Conservation (phyloP, 208 protist genomes). For the Leishmania tarentolae region DNA sequence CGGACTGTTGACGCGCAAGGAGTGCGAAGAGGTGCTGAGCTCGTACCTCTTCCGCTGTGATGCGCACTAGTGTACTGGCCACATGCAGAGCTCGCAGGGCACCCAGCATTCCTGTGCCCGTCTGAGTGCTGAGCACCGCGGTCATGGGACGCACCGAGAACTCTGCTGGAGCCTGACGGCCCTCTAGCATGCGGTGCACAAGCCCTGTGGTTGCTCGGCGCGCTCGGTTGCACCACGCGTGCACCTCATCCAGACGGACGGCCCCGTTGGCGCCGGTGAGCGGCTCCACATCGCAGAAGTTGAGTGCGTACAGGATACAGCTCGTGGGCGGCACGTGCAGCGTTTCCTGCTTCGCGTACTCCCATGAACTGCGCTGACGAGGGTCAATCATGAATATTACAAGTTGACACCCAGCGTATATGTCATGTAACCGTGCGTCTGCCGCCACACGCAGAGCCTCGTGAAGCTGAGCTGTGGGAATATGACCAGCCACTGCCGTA, state of each 20-base stretch:
- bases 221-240: slow-evolving; percentile 37
- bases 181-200: slow-evolving; percentile 46
- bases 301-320: slow-evolving; percentile 71
- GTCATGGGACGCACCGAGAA: slow-evolving; percentile 52
- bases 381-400: slow-evolving; percentile 77
- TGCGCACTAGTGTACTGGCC: slow-evolving; percentile 59
- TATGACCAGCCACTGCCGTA: background rate
- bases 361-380: slow-evolving; percentile 47
- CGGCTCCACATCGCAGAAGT: slow-evolving; percentile 36
- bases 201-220: slow-evolving; percentile 52
- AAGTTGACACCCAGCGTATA: slow-evolving; percentile 67
- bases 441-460: slow-evolving; percentile 30
- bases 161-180: slow-evolving; percentile 37
- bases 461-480: slow-evolving; percentile 31
- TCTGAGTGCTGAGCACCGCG: slow-evolving; percentile 52
- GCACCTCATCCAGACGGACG: slow-evolving; percentile 52
- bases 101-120: slow-evolving; percentile 46
- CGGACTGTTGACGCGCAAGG: slow-evolving; percentile 26
- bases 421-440: slow-evolving; percentile 58
- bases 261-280: slow-evolving; percentile 1
- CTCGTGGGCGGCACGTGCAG: slow-evolving; percentile 51
- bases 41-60: slow-evolving; percentile 48
- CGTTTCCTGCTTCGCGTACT: slow-evolving; percentile 68
- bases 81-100: slow-evolving; percentile 59
- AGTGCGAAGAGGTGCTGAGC: slow-evolving; percentile 29